Evolutionary conservation across 2,329 filamentous ascomycete species (phyloP).

Genomic region (Calonectria pteridis): DNA sequence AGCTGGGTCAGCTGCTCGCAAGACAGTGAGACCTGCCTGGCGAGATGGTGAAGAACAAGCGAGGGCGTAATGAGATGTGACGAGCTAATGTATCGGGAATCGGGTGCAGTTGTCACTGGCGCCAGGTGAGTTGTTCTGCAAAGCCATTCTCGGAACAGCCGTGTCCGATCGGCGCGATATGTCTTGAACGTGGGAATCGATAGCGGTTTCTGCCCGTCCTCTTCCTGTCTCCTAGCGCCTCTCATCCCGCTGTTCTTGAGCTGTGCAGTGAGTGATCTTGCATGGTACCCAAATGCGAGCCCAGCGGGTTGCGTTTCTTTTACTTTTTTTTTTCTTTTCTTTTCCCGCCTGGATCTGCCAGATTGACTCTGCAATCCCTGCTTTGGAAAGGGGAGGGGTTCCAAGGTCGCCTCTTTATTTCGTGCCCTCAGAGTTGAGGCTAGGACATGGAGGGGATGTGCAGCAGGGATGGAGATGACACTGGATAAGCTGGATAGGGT

Average conservation of each 20-base stretch:
- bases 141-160: neutral
- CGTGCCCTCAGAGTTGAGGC: neutral
- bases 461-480: neutral
- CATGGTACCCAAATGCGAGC: neutral
- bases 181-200: neutral
- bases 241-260: neutral
- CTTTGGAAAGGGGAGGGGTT: neutral
- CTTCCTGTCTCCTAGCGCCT: neutral
- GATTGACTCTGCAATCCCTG: conserved; percentile 8
- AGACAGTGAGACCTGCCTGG: neutral
- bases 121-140: neutral
- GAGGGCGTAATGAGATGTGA: neutral
- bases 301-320: neutral
- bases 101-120: neutral
- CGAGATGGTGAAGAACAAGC: neutral
- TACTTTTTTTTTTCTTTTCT: neutral
- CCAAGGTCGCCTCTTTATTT: neutral
- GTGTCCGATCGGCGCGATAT: neutral
- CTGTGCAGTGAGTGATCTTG: neutral
- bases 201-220: neutral
- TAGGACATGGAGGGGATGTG: conserved; percentile 10
- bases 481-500: neutral
- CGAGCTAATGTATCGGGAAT: neutral
- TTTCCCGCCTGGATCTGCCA: conserved; percentile 9
- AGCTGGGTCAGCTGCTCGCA: neutral